These are phyloP conservation scores for Dryadomyces sulphureus DNA, from an alignment of 2,329 filamentous ascomycete species.

Conservation along the genomic window DNA sequence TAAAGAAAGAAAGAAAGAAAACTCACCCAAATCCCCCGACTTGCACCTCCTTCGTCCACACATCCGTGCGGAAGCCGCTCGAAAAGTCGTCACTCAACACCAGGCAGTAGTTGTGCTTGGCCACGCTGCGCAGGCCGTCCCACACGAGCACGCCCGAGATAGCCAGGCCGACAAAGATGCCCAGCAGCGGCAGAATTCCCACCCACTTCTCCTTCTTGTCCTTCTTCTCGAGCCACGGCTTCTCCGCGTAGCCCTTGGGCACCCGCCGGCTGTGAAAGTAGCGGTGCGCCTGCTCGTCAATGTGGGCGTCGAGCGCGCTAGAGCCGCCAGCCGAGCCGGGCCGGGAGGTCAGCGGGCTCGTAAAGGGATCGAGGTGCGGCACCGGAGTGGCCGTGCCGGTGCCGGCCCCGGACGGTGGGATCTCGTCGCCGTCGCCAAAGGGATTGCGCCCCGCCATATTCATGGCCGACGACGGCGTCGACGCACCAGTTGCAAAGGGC, in stretches of 20 bases:
- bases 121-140: constrained; percentile 57
- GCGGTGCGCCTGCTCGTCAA: constrained; percentile 26
- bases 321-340: constrained; percentile 31
- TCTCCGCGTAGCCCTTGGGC: constrained; percentile 56
- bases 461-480: too few relatives aligned
- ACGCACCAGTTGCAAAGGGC: too few relatives aligned
- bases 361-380: constrained; percentile 30
- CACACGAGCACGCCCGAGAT: constrained; percentile 60
- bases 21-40: constrained; percentile 63
- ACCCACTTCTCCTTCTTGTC: constrained; percentile 78
- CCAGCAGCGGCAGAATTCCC: constrained; percentile 62
- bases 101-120: constrained; percentile 58
- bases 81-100: constrained; percentile 54
- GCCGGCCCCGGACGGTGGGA: constrained; percentile 11
- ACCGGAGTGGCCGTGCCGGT: constrained; percentile 19
- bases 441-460: constrained; percentile 23
- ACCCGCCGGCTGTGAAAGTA: constrained; percentile 66
- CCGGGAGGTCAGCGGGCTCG: constrained; percentile 28
- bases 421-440: constrained; percentile 24
- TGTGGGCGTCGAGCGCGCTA: constrained; percentile 21
- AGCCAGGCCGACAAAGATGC: constrained; percentile 52
- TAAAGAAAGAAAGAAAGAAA: background rate
- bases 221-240: constrained; percentile 60
- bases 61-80: constrained; percentile 36
- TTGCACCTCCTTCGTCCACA: constrained; percentile 65